Evolutionary conservation across 2,329 filamentous ascomycete species (phyloP).

Genomic region (Colletotrichum higginsianum): DNA sequence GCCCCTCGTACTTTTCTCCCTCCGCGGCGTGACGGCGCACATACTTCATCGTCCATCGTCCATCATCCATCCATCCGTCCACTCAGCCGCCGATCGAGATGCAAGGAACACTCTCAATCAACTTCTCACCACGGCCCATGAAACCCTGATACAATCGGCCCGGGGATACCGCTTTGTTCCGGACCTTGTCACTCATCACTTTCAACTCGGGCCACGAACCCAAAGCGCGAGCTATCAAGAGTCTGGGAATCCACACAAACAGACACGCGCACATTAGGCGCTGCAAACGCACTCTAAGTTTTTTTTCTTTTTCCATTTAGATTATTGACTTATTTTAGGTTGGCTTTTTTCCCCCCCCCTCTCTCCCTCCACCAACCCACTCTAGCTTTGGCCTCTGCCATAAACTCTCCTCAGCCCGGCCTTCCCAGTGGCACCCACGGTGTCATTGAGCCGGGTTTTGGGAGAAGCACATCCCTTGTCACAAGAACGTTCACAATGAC

Average conservation of each 20-base stretch:
- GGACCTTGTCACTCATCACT: not conserved
- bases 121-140: conserved; percentile 6
- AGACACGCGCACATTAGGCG: not conserved
- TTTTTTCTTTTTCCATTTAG: too few relatives aligned
- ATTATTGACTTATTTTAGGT: too few relatives aligned
- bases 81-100: conserved; percentile 17
- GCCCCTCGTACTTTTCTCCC: not conserved
- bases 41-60: not conserved
- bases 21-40: not conserved
- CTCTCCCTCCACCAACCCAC: conserved; percentile 16
- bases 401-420: conserved; percentile 13
- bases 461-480: not conserved
- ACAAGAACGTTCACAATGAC: conserved; percentile 11
- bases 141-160: not conserved
- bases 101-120: not conserved
- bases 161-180: not conserved
- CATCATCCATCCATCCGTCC: not conserved
- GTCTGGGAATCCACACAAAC: not conserved
- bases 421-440: conserved; percentile 1
- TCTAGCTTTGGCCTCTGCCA: not conserved
- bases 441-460: not conserved
- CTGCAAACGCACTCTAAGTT: conserved; percentile 9
- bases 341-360: not conserved
- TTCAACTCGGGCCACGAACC: not conserved
- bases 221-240: conserved; percentile 9